A percentile compares a stretch with the other conserved stretches of the same genome.
Evolutionary conservation across 2,329 filamentous ascomycete species (phyloP).

Genomic region (Shiraia bambusicola): DNA sequence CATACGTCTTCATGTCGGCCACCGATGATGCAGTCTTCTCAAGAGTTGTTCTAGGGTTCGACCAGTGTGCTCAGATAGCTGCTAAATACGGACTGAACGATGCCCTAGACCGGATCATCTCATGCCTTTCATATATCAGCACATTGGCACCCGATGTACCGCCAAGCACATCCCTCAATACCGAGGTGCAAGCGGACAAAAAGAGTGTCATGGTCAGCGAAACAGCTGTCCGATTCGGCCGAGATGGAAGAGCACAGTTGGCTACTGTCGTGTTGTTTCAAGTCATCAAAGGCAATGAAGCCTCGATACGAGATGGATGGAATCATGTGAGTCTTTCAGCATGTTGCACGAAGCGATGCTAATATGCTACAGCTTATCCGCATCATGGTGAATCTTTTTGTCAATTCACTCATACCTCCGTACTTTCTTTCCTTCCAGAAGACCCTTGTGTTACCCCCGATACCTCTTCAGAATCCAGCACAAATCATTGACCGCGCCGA

Average conservation of each 20-base stretch:
- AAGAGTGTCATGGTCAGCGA: constrained; percentile 98
- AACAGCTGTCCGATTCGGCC: constrained; percentile 90
- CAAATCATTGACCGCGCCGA: constrained; percentile 88
- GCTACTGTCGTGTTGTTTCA: constrained; percentile 95
- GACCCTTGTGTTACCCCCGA: constrained; percentile 71
- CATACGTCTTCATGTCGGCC: constrained; percentile 98
- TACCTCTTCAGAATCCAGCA: constrained; percentile 86
- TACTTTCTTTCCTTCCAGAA: constrained; percentile 69
- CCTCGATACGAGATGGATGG: constrained; percentile 74
- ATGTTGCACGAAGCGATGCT: constrained; percentile 24
- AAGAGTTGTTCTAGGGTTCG: constrained; percentile 89
- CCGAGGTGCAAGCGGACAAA: constrained; percentile 88
- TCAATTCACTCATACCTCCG: constrained; percentile 87
- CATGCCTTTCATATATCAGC: constrained; percentile 86
- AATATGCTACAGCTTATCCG: constrained; percentile 68
- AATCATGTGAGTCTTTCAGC: constrained; percentile 61
- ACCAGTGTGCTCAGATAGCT: constrained; percentile 92
- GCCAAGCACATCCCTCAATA: constrained; percentile 86
- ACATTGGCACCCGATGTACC: constrained; percentile 75
- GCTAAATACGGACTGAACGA: constrained; percentile 80
- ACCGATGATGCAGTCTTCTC: constrained; percentile 95
- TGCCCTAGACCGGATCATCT: constrained; percentile 89
- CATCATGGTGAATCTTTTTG: constrained; percentile 93
- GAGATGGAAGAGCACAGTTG: constrained; percentile 90
- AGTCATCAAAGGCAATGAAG: constrained; percentile 82